Evolutionary conservation across 1,284 basidiomycete genomes (phyloP).

Genomic region (Marasmius fiardii): DNA sequence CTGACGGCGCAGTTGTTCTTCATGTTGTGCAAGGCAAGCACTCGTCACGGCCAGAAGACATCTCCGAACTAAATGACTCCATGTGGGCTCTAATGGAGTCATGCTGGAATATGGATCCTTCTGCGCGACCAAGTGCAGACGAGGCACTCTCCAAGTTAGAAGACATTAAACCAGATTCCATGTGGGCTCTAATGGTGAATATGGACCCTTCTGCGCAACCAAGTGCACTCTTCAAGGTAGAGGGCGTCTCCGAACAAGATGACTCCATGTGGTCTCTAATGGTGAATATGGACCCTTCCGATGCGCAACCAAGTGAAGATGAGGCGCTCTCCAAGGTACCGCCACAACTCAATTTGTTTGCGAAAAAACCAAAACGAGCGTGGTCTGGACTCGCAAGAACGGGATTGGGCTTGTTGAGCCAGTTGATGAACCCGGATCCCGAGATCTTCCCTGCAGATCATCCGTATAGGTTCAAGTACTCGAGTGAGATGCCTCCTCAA

Average conservation of each 20-base stretch:
- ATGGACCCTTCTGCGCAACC: too few species aligned
- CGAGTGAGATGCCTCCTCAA: conserved; percentile 24
- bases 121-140: background rate
- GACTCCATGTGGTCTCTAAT: too few species aligned
- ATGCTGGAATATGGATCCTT: background rate
- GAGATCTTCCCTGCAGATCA: conserved; percentile 54
- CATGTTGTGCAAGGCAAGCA: background rate
- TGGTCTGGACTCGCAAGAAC: conserved; percentile 58
- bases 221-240: too few species aligned
- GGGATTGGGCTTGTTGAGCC: conserved; percentile 57
- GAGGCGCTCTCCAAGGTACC: too few species aligned
- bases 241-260: too few species aligned
- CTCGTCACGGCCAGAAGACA: background rate
- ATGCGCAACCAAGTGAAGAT: too few species aligned
- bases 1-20: background rate
- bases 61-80: conserved; percentile 21
- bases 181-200: too few species aligned
- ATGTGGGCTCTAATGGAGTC: background rate
- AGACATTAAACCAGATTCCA: too few species aligned
- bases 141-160: background rate
- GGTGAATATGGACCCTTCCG: too few species aligned
- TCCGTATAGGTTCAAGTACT: conserved; percentile 51
- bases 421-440: conserved; percentile 69
- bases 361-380: conserved; percentile 67
- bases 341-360: conserved; percentile 72